Conservation (phyloP, 805 yeast genomes). For the Pichia membranifaciens region DNA sequence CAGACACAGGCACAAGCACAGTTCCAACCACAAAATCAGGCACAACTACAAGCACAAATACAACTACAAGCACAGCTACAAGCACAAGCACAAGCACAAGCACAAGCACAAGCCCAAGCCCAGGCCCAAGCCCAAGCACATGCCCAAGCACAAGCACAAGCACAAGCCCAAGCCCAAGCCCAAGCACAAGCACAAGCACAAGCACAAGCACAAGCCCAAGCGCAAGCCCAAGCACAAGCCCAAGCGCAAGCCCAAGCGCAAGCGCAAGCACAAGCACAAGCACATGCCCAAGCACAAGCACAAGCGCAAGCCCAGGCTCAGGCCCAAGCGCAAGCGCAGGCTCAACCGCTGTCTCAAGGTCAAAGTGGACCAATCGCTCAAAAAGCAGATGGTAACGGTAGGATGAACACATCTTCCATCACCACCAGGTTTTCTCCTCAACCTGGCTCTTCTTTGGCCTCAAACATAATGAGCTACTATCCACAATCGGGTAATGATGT, state of each 20-base stretch:
- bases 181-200: slow-evolving; percentile 3
- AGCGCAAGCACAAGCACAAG: slow-evolving; percentile 18
- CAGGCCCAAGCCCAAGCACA: slow-evolving; percentile 8
- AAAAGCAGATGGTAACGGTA: slow-evolving; percentile 20
- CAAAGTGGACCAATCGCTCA: neutral
- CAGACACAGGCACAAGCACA: slow-evolving; percentile 7
- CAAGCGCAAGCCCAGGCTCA: slow-evolving; percentile 26
- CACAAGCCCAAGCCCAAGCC: slow-evolving; percentile 9
- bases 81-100: slow-evolving; percentile 11
- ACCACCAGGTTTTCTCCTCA: slow-evolving; percentile 29
- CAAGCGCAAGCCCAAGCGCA: slow-evolving; percentile 13
- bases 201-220: slow-evolving; percentile 20
- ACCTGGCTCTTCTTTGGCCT: slow-evolving; percentile 14
- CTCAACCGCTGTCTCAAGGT: slow-evolving; percentile 11
- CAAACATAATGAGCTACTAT: neutral
- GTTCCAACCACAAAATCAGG: neutral
- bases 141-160: slow-evolving; percentile 7
- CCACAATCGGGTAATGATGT: neutral
- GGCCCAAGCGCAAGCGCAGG: slow-evolving; percentile 16
- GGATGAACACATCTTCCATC: slow-evolving; percentile 17
- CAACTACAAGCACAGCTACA: slow-evolving; percentile 10
- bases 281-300: slow-evolving; percentile 21
- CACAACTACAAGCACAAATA: slow-evolving; percentile 4
- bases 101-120: slow-evolving; percentile 10
- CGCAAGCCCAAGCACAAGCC: slow-evolving; percentile 8